phyloP scores from a whole-genome alignment of 108 stramenopile species.

The Tribonema minus region DNA sequence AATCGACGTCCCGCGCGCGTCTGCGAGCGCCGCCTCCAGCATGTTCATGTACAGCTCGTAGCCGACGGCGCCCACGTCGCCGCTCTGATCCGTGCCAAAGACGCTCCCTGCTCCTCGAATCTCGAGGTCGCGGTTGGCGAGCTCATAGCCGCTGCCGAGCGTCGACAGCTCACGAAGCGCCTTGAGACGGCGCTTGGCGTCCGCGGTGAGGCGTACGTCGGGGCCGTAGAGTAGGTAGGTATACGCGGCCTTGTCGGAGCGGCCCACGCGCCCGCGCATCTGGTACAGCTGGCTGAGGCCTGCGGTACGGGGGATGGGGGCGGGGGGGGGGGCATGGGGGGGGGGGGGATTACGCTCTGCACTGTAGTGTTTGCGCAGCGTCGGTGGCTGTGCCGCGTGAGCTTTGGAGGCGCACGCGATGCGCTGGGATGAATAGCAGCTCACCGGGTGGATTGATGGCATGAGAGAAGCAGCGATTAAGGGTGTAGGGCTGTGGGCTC shows the following conservation, averaged over 20 bases:
- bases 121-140: conserved; percentile 85
- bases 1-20: conserved; percentile 15
- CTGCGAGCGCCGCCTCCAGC: conserved; percentile 30
- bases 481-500: no score
- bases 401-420: background rate
- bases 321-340: conserved; percentile 31
- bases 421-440: background rate
- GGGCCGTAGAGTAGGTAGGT: conserved; percentile 76
- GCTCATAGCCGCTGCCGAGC: conserved; percentile 79
- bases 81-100: conserved; percentile 83
- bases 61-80: conserved; percentile 77
- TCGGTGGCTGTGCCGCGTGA: background rate
- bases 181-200: conserved; percentile 69
- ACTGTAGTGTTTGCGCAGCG: background rate
- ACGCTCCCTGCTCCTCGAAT: conserved; percentile 86
- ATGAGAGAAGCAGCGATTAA: background rate
- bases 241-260: conserved; percentile 76
- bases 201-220: conserved; percentile 36
- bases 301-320: conserved; percentile 58
- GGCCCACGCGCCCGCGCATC: conserved; percentile 85
- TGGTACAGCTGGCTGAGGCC: conserved; percentile 87
- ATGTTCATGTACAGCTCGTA: conserved; percentile 93
- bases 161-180: conserved; percentile 72
- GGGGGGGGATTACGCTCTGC: background rate
- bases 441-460: background rate